phyloP scores from a whole-genome alignment of 2,329 filamentous ascomycete species.

The Colletotrichum phormii region DNA sequence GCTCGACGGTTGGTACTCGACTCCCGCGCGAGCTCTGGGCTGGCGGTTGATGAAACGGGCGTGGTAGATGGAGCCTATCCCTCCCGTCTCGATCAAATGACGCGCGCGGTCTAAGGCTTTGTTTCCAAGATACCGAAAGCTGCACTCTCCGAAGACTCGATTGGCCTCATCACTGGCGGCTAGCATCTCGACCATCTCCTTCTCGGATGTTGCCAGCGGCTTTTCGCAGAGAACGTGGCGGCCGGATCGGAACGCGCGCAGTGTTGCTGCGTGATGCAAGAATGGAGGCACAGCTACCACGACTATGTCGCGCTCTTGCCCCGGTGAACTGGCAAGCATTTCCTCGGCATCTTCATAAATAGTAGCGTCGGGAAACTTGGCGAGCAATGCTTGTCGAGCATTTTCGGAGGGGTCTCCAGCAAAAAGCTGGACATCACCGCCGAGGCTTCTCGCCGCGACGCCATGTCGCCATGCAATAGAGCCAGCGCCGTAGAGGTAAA shows the following conservation, averaged over 20 bases:
- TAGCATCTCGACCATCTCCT: constrained; percentile 17
- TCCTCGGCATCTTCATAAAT: not conserved
- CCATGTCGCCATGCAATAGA: constrained; percentile 8
- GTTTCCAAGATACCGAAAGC: not conserved
- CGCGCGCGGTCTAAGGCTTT: not conserved
- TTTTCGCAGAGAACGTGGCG: constrained; percentile 28
- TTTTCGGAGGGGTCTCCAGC: not conserved
- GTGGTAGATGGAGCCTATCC: not conserved
- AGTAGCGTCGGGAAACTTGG: not conserved
- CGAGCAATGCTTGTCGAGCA: not conserved
- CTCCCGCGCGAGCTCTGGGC: not conserved
- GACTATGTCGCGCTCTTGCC: not conserved
- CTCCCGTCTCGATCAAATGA: not conserved
- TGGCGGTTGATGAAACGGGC: not conserved
- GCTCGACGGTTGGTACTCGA: not conserved
- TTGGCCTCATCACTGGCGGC: not conserved
- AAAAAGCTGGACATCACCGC: not conserved
- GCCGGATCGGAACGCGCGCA: constrained; percentile 3
- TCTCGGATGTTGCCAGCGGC: constrained; percentile 6
- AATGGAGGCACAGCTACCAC: not conserved
- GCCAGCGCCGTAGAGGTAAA: constrained; percentile 1
- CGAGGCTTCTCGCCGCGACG: not conserved
- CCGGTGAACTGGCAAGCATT: not conserved
- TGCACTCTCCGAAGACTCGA: not conserved
- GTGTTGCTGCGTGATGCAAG: not conserved